Conservation (phyloP, 441 rosid genomes). For the Adansonia grandidieri region DNA sequence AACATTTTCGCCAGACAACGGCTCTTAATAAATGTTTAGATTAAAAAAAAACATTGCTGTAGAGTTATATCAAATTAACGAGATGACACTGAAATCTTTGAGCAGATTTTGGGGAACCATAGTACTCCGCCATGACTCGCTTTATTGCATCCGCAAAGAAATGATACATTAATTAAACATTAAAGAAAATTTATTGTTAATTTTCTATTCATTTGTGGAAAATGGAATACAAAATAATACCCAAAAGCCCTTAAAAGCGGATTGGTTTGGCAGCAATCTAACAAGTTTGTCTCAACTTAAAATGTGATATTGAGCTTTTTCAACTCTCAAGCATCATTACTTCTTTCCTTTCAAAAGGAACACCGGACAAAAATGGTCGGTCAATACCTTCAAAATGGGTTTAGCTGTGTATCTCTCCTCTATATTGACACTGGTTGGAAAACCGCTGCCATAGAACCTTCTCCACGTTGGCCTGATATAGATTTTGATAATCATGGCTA, state of each 20-base stretch:
- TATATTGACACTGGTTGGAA: slow-evolving; percentile 32
- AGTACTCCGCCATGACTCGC: too few relatives aligned
- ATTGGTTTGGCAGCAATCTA: neutral
- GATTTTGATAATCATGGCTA: neutral
- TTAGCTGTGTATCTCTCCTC: neutral
- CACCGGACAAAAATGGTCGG: slow-evolving; percentile 39
- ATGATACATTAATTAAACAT: too few relatives aligned
- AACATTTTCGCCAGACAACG: neutral
- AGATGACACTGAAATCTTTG: too few relatives aligned
- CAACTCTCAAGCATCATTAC: too few relatives aligned
- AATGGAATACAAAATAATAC: neutral
- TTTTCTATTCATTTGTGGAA: neutral
- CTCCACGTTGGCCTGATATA: neutral
- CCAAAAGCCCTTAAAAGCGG: neutral
- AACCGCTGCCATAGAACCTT: slow-evolving; percentile 18
- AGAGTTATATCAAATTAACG: too few relatives aligned
- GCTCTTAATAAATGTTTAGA: neutral
- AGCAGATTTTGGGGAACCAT: too few relatives aligned
- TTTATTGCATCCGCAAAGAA: too few relatives aligned
- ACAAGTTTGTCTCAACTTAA: neutral
- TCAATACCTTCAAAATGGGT: slow-evolving; percentile 17
- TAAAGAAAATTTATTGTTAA: neutral
- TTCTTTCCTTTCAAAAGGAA: too few relatives aligned
- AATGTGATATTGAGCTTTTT: too few relatives aligned
- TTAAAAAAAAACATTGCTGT: too few relatives aligned